Base-by-base conservation (phyloP, 148 eudicot genomes). In the Rhododendron molle region DNA sequence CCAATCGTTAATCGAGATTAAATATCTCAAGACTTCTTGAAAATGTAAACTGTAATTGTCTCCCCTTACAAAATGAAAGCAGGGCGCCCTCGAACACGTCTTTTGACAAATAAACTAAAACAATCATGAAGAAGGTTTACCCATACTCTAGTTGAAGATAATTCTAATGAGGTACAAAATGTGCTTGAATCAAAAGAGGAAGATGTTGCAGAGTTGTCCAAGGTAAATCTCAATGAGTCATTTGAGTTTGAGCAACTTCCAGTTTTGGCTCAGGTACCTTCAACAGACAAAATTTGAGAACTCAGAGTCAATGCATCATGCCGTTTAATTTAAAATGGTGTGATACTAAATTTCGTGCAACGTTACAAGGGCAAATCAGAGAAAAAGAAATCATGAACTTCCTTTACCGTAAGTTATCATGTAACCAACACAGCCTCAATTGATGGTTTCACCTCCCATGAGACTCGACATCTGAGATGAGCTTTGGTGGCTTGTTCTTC, bases 391-490 rank as follows among this genome's bases (percentile, higher is more conserved):
- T 73, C 43, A 32, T 34, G 16, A 10, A 36, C 20, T 34, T 16
- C 78, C 78, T 38, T 38, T 16, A 36, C 78, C 47, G 7, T 34
- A 76, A 77, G 32, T 46, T 13, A 5, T 0, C 3, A 77, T 4
- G 8, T 54, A 60, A 56, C 44, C 62, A 60, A 14, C 50, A 58
- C 60, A 81, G 47, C 30, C 73, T 81, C 32, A 5, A 60, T 23
- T 36, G 65, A 21, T 2, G 38, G 38, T 32, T 49, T 81, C 73
- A 92, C 86, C 92, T 91, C 28, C 88, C 87, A 90, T 91, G 87
- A 34, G 91, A 88, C 85, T 94, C 96, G 36, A 90, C 85, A 87
- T 96, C 99, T 2, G 92, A 87, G 28, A 82, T 82, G 50, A 87
- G 43, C 91, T 87, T 93, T 3, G 90, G 92, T 32, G 86, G 84